Base-by-base conservation (phyloP, 164 flowering plant genomes). In the Vitis amurensis region DNA sequence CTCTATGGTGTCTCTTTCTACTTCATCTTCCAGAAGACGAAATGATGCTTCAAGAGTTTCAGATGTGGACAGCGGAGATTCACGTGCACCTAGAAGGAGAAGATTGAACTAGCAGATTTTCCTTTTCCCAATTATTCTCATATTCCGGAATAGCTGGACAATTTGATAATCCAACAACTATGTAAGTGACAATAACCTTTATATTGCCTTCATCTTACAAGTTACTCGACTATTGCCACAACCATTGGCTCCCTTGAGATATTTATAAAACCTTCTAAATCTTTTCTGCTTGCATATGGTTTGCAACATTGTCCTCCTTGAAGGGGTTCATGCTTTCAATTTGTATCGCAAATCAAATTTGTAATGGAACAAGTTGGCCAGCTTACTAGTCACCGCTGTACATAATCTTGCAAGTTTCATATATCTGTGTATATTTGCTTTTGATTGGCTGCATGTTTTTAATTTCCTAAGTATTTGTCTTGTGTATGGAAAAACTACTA, bases 41-140 rank as follows among this genome's bases (percentile, higher is more conserved):
- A 64, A 68, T 74, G 90, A 85, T 67, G 66, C 77, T 75, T 79
- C 88, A 3, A 86, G 91, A 74, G 73, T 79, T 61, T 85, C 96
- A 9, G 90, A 87, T 76, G 79, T 91, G 48, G 91, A 89, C 62
- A 83, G 84, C 64, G 93, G 83, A 67, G 89, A 85, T 72, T 88
- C 89, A 50, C 92, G 89, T 57, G 79, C 91, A 9, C 82, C 77
- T 27, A 84, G 97, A 73, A 80, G 96, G 78, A 82, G 97, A 76
- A 76, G 93, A 44, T 53, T 87, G 59, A 78, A 77, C 71, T 88
- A 81, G 53, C 31, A 61, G 64, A 31, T 16, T 50, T n/a, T 29
- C 44, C 63, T n/a, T 11, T 44, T 16, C 70, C 57, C 37, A 47
- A 19, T 29, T 47, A 66, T 31, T 66, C 17, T n/a, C 59, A 31